phyloP scores from a whole-genome alignment of 495 filamentous ascomycete species.

The Penicillium antarcticum region DNA sequence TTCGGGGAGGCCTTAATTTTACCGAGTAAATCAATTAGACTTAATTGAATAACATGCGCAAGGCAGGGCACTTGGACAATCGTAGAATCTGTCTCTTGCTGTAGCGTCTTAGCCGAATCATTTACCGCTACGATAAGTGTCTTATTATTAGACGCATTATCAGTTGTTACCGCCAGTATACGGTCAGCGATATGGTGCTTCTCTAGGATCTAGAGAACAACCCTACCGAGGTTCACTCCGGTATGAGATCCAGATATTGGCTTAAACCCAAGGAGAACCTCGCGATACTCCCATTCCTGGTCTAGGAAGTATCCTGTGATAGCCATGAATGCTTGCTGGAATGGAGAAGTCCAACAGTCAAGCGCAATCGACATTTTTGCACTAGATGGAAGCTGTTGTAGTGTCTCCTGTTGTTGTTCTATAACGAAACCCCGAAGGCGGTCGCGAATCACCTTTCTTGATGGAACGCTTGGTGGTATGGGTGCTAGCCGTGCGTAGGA shows the following conservation, averaged over 20 bases:
- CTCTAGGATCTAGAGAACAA: constrained; percentile 3
- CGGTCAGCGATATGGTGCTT: constrained; percentile 1
- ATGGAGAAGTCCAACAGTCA: constrained; percentile 13
- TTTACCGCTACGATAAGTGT: constrained; percentile 7
- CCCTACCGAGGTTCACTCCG: constrained; percentile 5
- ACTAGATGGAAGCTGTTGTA: background rate
- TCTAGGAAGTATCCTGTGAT: too few relatives aligned
- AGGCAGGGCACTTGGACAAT: constrained; percentile 11
- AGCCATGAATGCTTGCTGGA: constrained; percentile 16
- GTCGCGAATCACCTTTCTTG: background rate
- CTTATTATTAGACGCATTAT: constrained; percentile 16
- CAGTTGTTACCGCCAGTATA: constrained; percentile 11
- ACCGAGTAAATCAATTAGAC: constrained; percentile 10
- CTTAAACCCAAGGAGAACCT: too few relatives aligned
- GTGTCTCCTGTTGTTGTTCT: background rate
- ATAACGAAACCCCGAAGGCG: background rate
- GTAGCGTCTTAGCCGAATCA: background rate
- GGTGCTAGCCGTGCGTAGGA: background rate
- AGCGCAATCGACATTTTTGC: constrained; percentile 10
- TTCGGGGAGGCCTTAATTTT: too few relatives aligned
- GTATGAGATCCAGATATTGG: too few relatives aligned
- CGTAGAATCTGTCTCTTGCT: background rate
- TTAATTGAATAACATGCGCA: constrained; percentile 15
- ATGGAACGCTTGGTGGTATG: background rate
- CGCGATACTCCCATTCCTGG: too few relatives aligned